phyloP scores from a whole-genome alignment of 441 rosid species.

The Bocquillonia castaneifolia region DNA sequence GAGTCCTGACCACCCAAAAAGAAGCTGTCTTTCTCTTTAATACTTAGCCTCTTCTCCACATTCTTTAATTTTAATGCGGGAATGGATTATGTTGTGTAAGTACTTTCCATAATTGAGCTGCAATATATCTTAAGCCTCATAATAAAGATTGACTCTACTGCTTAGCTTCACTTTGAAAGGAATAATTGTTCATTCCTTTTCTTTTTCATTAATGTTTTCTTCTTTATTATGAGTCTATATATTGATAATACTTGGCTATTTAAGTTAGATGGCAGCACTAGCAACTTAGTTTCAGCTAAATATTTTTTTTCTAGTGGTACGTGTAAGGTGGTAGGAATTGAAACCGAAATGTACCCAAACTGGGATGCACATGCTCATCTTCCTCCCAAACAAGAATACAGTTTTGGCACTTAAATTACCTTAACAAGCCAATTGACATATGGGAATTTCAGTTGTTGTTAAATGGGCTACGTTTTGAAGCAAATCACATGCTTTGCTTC shows the following conservation, averaged over 20 bases:
- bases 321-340: slow-evolving; percentile 8
- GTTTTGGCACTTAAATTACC: background rate
- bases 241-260: background rate
- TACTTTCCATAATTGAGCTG: slow-evolving; percentile 13
- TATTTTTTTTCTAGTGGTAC: background rate
- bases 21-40: background rate
- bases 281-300: background rate
- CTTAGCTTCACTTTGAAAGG: slow-evolving; percentile 22
- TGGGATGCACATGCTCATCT: background rate
- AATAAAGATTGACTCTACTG: slow-evolving; percentile 1
- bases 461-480: background rate
- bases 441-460: background rate
- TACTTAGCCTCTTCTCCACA: slow-evolving; percentile 11
- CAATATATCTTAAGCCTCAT: slow-evolving; percentile 5
- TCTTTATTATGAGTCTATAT: background rate
- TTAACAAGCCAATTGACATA: slow-evolving; percentile 1
- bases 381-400: background rate
- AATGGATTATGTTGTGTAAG: slow-evolving; percentile 11
- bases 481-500: background rate
- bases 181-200: slow-evolving; percentile 2
- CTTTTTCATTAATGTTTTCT: slow-evolving; percentile 5
- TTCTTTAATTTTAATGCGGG: slow-evolving; percentile 12
- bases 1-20: slow-evolving; percentile 17
- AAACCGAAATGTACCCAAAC: background rate
- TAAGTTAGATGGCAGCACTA: slow-evolving; percentile 3